Percentiles rank a stretch among this genome's conserved stretches.
These are phyloP conservation scores for Pholiota adiposa DNA, from an alignment of 1,284 basidiomycete genomes.

Conservation along the genomic window DNA sequence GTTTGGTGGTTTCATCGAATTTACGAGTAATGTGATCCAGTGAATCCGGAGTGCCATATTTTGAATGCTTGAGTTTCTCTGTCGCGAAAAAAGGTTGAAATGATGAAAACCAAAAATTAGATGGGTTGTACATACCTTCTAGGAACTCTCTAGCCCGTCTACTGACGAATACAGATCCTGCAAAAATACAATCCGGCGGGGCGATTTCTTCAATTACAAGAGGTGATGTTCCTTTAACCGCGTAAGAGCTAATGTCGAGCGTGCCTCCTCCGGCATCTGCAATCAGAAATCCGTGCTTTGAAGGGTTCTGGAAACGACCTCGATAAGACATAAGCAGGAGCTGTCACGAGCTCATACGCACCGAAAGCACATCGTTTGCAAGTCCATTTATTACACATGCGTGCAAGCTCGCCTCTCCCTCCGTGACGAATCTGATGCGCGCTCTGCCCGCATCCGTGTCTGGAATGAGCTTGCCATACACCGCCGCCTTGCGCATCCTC, in stretches of 20 bases:
- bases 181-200: conserved; percentile 79
- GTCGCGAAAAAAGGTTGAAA: conserved; percentile 4
- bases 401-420: conserved; percentile 81
- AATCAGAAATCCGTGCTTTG: conserved; percentile 75
- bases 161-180: conserved; percentile 82
- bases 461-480: conserved; percentile 68
- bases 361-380: conserved; percentile 73
- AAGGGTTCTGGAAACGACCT: conserved; percentile 51
- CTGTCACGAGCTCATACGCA: conserved; percentile 32
- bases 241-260: conserved; percentile 78
- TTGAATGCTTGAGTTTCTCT: conserved; percentile 74
- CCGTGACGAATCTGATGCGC: conserved; percentile 76
- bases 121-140: conserved; percentile 61
- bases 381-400: conserved; percentile 76
- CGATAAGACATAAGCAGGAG: neutral
- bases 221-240: conserved; percentile 65
- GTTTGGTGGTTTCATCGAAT: conserved; percentile 82
- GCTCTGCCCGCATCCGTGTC: conserved; percentile 73
- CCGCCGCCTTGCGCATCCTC: conserved; percentile 72
- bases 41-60: conserved; percentile 68
- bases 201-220: conserved; percentile 80
- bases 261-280: conserved; percentile 82
- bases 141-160: conserved; percentile 69
- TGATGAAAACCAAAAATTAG: conserved; percentile 1
- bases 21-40: conserved; percentile 74